A percentile compares a stretch with the other conserved stretches of the same genome.
phyloP scores from a whole-genome alignment of 345 rosid species.

The Bruguiera parviflora region DNA sequence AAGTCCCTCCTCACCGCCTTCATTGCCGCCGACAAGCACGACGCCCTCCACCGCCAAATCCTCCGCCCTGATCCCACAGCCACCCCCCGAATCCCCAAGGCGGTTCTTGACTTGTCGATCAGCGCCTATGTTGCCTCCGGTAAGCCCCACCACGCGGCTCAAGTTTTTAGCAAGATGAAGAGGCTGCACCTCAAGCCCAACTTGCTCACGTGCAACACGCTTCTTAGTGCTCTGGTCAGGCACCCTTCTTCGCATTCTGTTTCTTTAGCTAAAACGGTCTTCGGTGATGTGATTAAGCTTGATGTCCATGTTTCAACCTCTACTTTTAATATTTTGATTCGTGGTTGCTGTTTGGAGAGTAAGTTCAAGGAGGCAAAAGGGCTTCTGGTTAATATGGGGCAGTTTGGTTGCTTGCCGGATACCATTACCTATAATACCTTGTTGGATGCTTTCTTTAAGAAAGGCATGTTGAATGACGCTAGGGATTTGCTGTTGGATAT shows the following conservation, averaged over 20 bases:
- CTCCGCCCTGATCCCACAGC: constrained; percentile 30
- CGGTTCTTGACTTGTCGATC: constrained; percentile 56
- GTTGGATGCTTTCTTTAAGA: constrained; percentile 65
- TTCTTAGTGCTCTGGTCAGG: constrained; percentile 60
- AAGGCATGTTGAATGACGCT: constrained; percentile 64
- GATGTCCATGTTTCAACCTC: constrained; percentile 46
- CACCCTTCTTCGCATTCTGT: constrained; percentile 59
- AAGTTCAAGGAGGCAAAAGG: constrained; percentile 51
- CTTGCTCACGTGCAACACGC: constrained; percentile 60
- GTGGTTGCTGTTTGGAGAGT: constrained; percentile 65
- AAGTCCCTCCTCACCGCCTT: constrained; percentile 56
- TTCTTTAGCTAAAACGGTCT: constrained; percentile 45
- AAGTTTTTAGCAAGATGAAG: constrained; percentile 65
- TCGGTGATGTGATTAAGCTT: constrained; percentile 44
- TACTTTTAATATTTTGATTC: constrained; percentile 62
- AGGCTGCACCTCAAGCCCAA: constrained; percentile 53
- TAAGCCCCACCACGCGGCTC: constrained; percentile 61
- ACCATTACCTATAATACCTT: constrained; percentile 66
- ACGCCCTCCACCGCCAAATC: constrained; percentile 46
- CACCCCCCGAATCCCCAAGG: constrained; percentile 33
- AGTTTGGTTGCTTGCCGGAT: constrained; percentile 56
- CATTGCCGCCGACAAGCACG: constrained; percentile 48
- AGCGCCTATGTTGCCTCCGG: constrained; percentile 54
- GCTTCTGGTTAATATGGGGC: constrained; percentile 51
- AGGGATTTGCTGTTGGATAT: constrained; percentile 62